Conservation (phyloP, 208 protist species). For the Angomonas deanei region DNA sequence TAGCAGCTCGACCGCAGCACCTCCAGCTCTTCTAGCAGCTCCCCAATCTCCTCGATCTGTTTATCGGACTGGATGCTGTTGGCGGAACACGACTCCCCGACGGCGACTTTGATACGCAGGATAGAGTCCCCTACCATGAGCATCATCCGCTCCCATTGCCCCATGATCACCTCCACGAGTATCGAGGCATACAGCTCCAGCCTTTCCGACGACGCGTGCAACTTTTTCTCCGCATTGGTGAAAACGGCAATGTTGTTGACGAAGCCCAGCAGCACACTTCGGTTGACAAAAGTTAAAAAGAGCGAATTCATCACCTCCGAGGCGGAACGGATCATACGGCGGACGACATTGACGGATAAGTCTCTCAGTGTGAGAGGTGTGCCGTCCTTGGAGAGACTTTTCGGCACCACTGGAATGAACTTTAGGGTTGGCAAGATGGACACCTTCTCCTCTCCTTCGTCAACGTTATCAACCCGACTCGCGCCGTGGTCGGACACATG, state of each 20-base stretch:
- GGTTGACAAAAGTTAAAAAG: slow-evolving; percentile 70
- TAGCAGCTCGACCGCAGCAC: slow-evolving; percentile 53
- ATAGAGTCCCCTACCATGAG: slow-evolving; percentile 46
- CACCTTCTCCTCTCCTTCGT: too few relatives aligned
- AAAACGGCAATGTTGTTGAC: slow-evolving; percentile 52
- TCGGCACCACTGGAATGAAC: too few relatives aligned
- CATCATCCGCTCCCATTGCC: slow-evolving; percentile 78
- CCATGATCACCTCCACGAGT: slow-evolving; percentile 71
- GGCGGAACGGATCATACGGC: slow-evolving; percentile 43
- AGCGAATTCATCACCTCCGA: slow-evolving; percentile 42
- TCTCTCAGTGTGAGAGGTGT: slow-evolving; percentile 36
- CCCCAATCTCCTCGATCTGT: slow-evolving; percentile 56
- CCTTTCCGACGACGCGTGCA: slow-evolving; percentile 30
- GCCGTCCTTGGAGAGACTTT: neutral
- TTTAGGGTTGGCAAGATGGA: neutral
- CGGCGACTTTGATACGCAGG: slow-evolving; percentile 74
- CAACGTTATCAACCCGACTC: too few relatives aligned
- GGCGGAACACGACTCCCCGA: slow-evolving; percentile 72
- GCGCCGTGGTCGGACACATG: neutral
- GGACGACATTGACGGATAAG: slow-evolving; percentile 63
- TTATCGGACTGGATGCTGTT: slow-evolving; percentile 25
- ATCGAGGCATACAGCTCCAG: slow-evolving; percentile 77
- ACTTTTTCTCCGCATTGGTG: slow-evolving; percentile 30
- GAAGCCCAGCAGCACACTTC: slow-evolving; percentile 50
- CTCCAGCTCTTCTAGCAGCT: slow-evolving; percentile 76